phyloP scores from a whole-genome alignment of 2,329 filamentous ascomycete species.

The Penicillium sp. region DNA sequence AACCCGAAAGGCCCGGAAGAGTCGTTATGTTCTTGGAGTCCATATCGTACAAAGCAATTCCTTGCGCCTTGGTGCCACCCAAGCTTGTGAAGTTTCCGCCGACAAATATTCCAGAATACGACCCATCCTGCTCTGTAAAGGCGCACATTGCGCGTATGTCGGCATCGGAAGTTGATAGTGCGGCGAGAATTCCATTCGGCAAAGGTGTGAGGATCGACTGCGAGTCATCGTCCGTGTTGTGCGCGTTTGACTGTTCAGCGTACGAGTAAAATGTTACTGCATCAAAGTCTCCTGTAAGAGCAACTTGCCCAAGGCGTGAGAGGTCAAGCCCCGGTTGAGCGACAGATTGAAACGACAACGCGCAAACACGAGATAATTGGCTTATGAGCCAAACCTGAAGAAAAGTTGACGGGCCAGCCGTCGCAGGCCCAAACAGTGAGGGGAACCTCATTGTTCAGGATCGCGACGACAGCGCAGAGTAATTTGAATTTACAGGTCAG shows the following conservation, averaged over 20 bases:
- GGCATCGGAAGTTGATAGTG: conserved; percentile 77
- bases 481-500: neutral
- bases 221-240: conserved; percentile 72
- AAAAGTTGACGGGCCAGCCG: conserved; percentile 44
- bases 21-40: conserved; percentile 71
- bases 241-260: conserved; percentile 72
- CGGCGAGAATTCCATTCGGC: conserved; percentile 82
- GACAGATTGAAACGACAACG: conserved; percentile 43
- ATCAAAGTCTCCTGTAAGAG: conserved; percentile 85
- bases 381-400: conserved; percentile 33
- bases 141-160: conserved; percentile 88
- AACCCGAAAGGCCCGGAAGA: conserved; percentile 80
- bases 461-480: conserved; percentile 42
- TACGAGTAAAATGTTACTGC: conserved; percentile 90
- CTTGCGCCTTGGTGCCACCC: conserved; percentile 73
- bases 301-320: conserved; percentile 77
- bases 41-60: conserved; percentile 81
- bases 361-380: conserved; percentile 31
- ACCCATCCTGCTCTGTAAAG: conserved; percentile 70
- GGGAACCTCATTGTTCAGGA: conserved; percentile 48
- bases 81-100: conserved; percentile 96
- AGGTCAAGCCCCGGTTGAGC: conserved; percentile 66
- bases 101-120: conserved; percentile 75
- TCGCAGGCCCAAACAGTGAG: conserved; percentile 52
- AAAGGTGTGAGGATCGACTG: conserved; percentile 80